phyloP scores from a whole-genome alignment of 495 filamentous ascomycete species.

The Talaromyces borbonicus region DNA sequence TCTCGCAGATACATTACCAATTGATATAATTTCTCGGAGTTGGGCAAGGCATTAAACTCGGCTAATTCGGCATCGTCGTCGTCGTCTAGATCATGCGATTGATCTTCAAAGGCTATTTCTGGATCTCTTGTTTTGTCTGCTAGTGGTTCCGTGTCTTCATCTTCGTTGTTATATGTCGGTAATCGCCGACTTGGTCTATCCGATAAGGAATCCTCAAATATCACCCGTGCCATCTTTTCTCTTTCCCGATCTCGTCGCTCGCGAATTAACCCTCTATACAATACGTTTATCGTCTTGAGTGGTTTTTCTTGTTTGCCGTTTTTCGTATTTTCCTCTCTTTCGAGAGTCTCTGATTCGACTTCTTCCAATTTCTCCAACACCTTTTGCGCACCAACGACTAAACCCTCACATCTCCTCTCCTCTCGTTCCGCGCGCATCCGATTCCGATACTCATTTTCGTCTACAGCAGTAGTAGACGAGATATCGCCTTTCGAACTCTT shows the following conservation, averaged over 20 bases:
- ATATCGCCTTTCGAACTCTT: constrained; percentile 58
- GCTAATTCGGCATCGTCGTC: constrained; percentile 59
- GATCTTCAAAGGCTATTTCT: constrained; percentile 16
- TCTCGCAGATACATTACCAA: constrained; percentile 61
- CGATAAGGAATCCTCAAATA: constrained; percentile 55
- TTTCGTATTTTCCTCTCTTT: constrained; percentile 12
- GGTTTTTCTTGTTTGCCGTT: constrained; percentile 24
- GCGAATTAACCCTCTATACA: constrained; percentile 68
- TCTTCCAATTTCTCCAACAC: constrained; percentile 63
- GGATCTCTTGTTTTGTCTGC: constrained; percentile 11
- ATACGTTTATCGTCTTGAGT: constrained; percentile 56
- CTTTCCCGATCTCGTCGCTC: constrained; percentile 61
- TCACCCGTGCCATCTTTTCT: constrained; percentile 54
- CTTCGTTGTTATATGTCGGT: constrained; percentile 40
- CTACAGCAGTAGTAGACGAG: too few species aligned
- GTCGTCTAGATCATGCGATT: constrained; percentile 24
- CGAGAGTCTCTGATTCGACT: constrained; percentile 8
- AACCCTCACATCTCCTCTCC: constrained; percentile 53
- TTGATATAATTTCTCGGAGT: constrained; percentile 50
- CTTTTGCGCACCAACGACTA: constrained; percentile 67
- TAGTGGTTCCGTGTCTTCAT: constrained; percentile 41
- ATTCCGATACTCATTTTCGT: constrained; percentile 68
- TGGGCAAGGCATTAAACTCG: constrained; percentile 63
- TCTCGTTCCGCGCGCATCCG: constrained; percentile 63
- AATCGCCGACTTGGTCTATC: constrained; percentile 37